Conservation (phyloP, 148 eudicot genomes). For the Vaccinium macrocarpon region DNA sequence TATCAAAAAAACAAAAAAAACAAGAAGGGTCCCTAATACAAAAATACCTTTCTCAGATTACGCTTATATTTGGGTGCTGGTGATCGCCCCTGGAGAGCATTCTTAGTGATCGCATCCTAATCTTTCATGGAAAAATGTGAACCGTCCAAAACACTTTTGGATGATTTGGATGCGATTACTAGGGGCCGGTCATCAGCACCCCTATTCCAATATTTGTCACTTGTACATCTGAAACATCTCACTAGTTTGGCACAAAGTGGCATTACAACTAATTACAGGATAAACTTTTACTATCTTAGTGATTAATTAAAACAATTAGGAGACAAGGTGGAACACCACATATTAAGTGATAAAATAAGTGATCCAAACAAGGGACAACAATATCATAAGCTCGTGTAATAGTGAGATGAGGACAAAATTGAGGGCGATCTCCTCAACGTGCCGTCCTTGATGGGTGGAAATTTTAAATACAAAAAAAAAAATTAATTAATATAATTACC, state of each 20-base stretch:
- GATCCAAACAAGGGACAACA: neutral
- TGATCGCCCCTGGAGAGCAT: too few species aligned
- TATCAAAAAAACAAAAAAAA: too few species aligned
- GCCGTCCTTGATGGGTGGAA: neutral
- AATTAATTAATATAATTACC: neutral
- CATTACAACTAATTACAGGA: neutral
- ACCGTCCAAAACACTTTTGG: too few species aligned
- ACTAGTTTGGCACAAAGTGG: neutral
- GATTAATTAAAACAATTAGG: neutral
- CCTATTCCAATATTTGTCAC: neutral
- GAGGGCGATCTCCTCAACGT: neutral
- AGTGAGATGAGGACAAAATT: neutral
- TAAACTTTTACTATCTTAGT: neutral
- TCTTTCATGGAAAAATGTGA: too few species aligned
- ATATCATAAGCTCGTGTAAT: neutral
- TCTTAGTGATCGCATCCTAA: too few species aligned
- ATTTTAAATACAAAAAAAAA: neutral
- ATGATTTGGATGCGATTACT: too few species aligned
- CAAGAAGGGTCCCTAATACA: neutral
- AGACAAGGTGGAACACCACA: neutral
- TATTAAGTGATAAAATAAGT: neutral
- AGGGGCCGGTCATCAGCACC: too few species aligned
- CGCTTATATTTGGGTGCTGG: neutral
- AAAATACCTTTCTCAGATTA: neutral
- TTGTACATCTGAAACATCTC: neutral